phyloP scores from a whole-genome alignment of 768 basidiomycete species.

The Lactarius vividus region DNA sequence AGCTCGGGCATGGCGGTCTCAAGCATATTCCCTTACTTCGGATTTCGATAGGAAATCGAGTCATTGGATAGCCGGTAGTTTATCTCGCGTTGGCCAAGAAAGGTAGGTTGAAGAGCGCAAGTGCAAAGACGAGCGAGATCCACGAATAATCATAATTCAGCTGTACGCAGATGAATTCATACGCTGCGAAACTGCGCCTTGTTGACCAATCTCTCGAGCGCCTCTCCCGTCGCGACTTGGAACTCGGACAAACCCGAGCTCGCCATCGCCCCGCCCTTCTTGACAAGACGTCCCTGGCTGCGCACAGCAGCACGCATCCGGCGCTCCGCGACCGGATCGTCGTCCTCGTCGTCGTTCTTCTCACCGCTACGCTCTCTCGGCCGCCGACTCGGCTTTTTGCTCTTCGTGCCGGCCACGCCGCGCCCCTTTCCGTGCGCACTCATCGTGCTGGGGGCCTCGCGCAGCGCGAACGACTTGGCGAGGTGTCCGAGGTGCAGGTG shows the following conservation, averaged over 20 bases:
- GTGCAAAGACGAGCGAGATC: neutral
- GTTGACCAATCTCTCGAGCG: conserved; percentile 57
- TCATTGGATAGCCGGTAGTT: neutral
- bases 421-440: conserved; percentile 26
- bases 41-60: neutral
- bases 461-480: conserved; percentile 87
- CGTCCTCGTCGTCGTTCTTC: neutral
- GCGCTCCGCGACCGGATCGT: conserved; percentile 59
- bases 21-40: neutral
- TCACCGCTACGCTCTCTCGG: conserved; percentile 21
- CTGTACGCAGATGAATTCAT: neutral
- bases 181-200: conserved; percentile 5
- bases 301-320: conserved; percentile 88
- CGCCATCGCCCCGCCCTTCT: conserved; percentile 74
- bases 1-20: neutral
- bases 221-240: conserved; percentile 65
- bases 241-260: conserved; percentile 68
- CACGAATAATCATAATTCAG: neutral
- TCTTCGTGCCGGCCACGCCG: conserved; percentile 24
- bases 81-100: neutral
- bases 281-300: conserved; percentile 74
- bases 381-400: conserved; percentile 2
- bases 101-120: neutral
- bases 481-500: conserved; percentile 93
- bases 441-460: conserved; percentile 69